Conservation (phyloP, 2,329 filamentous ascomycete species). For the Microsporum audouinii region DNA sequence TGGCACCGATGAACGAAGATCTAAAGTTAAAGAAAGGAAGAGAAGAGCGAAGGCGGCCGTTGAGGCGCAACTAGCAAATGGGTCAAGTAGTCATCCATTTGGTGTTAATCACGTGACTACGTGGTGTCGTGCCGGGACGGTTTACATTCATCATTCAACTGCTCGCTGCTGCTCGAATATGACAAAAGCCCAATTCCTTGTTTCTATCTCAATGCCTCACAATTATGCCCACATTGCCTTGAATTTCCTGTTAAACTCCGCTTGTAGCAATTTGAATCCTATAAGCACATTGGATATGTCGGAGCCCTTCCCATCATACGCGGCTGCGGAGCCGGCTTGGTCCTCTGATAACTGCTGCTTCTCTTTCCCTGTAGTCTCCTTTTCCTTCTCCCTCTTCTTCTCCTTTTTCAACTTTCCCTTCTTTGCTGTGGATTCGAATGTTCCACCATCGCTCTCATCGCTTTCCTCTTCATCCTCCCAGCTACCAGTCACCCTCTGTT, state of each 20-base stretch:
- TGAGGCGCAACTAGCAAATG: no score
- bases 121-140: no score
- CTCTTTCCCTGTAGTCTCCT: background rate
- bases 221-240: slow-evolving; percentile 13
- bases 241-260: slow-evolving; percentile 28
- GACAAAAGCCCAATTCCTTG: no score
- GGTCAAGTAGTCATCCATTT: no score
- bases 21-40: no score
- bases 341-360: background rate
- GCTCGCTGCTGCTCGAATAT: no score
- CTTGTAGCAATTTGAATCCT: slow-evolving; percentile 22
- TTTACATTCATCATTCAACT: no score
- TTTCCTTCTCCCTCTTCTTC: background rate
- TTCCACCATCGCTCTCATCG: slow-evolving; percentile 10
- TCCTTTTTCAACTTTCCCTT: background rate
- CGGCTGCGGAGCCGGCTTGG: background rate
- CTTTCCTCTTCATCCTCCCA: slow-evolving; percentile 18
- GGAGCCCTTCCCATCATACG: slow-evolving; percentile 10
- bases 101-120: no score
- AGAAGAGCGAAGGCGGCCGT: no score
- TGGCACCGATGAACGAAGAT: no score
- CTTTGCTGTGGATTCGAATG: background rate
- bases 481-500: slow-evolving; percentile 14
- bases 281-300: slow-evolving; percentile 19
- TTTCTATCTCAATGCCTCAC: background rate